A percentile compares a stretch with the other conserved stretches of the same genome.
phyloP scores from a whole-genome alignment of 23 red algal species.

The Gracilariopsis chorda region DNA sequence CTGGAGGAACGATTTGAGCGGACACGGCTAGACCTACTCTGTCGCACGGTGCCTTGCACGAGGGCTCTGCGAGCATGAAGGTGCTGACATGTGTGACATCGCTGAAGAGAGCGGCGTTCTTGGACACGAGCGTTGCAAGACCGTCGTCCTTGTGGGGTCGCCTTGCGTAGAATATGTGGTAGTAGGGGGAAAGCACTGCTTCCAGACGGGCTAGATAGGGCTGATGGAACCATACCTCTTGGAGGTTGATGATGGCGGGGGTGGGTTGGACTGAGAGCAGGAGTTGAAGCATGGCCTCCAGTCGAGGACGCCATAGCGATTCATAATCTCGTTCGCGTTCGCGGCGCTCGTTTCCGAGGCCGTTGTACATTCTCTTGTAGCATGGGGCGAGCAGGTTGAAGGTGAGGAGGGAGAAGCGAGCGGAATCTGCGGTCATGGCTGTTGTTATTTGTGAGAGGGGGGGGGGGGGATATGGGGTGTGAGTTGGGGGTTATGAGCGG shows the following conservation, averaged over 20 bases:
- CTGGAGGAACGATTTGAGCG: not conserved
- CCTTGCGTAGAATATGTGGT: constrained; percentile 30
- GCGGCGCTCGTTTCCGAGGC: not conserved
- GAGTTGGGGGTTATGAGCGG: not conserved
- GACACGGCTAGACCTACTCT: not conserved
- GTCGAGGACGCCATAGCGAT: constrained; percentile 4
- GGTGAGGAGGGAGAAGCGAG: constrained; percentile 23
- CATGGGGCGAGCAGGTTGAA: constrained; percentile 55
- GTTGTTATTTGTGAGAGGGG: too few relatives aligned
- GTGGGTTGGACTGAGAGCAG: not conserved
- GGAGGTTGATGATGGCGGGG: constrained; percentile 21
- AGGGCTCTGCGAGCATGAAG: not conserved
- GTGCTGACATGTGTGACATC: not conserved
- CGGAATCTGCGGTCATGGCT: too few relatives aligned
- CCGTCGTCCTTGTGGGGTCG: constrained; percentile 46
- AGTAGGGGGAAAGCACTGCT: not conserved
- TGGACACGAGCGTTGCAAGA: not conserved
- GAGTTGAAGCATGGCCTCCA: not conserved
- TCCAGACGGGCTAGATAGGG: constrained; percentile 1
- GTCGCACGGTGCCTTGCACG: not conserved
- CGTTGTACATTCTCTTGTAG: constrained; percentile 24
- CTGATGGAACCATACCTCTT: constrained; percentile 52
- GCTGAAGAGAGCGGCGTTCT: not conserved
- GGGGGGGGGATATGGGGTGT: not conserved
- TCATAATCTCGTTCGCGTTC: constrained; percentile 40